These are phyloP conservation scores for Rhodofomes roseus DNA, from an alignment of 1,284 basidiomycete species.

Conservation along the genomic window DNA sequence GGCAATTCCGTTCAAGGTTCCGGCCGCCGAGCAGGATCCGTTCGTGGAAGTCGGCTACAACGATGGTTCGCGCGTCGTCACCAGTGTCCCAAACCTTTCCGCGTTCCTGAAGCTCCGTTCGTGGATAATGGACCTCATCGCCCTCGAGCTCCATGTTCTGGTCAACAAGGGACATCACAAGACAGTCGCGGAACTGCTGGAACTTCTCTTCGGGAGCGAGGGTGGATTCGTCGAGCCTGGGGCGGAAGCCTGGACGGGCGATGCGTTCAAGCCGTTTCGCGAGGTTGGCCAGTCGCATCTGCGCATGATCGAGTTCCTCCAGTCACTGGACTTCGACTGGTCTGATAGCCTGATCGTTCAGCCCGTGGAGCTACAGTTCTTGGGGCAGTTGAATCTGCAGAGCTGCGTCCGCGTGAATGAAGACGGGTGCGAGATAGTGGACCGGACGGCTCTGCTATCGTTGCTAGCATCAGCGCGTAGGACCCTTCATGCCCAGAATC, in stretches of 20 bases:
- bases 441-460: conserved; percentile 65
- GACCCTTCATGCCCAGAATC: conserved; percentile 64
- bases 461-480: conserved; percentile 62
- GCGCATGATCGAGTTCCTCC: conserved; percentile 83
- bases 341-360: conserved; percentile 66
- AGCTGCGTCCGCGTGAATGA: conserved; percentile 71
- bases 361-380: conserved; percentile 63
- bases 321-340: conserved; percentile 88
- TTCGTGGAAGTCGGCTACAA: conserved; percentile 68
- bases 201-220: conserved; percentile 71
- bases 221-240: conserved; percentile 40
- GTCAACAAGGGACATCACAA: conserved; percentile 75
- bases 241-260: conserved; percentile 42
- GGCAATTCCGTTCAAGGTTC: conserved; percentile 62
- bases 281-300: conserved; percentile 80
- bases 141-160: conserved; percentile 87
- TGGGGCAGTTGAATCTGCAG: conserved; percentile 69
- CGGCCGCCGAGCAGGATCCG: conserved; percentile 44
- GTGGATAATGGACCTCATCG: conserved; percentile 83
- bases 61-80: conserved; percentile 71
- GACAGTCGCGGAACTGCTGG: conserved; percentile 66
- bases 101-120: conserved; percentile 83
- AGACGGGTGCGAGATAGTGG: conserved; percentile 80
- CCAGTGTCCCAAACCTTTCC: conserved; percentile 70
- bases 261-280: conserved; percentile 54